Percentiles rank a stretch among this genome's conserved stretches.
These are phyloP conservation scores for Emmonsiellopsis sp. DNA, from an alignment of 2,329 filamentous ascomycete genomes.

Conservation along the genomic window DNA sequence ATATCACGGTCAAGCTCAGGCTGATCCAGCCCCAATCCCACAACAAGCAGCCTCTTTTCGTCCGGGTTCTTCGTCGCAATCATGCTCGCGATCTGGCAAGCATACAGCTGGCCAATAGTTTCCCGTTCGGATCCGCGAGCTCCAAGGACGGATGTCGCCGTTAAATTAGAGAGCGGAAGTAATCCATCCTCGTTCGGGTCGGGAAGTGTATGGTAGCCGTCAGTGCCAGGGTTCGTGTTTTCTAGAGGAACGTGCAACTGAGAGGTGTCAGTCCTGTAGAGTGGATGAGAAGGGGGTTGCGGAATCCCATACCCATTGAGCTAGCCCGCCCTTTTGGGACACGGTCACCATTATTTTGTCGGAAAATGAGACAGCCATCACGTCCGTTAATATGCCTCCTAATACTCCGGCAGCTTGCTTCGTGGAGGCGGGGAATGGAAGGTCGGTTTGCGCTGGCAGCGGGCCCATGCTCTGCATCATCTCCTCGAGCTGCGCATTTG, in stretches of 20 bases:
- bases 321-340: constrained; percentile 72
- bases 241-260: constrained; percentile 25
- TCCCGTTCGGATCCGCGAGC: constrained; percentile 71
- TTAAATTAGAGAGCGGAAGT: constrained; percentile 72
- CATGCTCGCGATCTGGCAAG: constrained; percentile 76
- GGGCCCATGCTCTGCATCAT: neutral
- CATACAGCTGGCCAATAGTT: constrained; percentile 76
- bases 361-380: constrained; percentile 62
- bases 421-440: constrained; percentile 60
- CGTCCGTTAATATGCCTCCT: constrained; percentile 60
- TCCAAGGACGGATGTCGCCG: constrained; percentile 77
- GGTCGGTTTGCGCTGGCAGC: constrained; percentile 15
- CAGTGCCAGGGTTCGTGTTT: constrained; percentile 25
- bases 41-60: constrained; percentile 49
- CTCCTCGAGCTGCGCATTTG: neutral
- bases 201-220: constrained; percentile 29
- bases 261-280: constrained; percentile 6
- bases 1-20: constrained; percentile 30
- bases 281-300: neutral
- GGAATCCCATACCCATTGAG: constrained; percentile 68
- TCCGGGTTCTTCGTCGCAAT: constrained; percentile 61
- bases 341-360: constrained; percentile 90
- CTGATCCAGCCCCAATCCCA: constrained; percentile 48
- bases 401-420: constrained; percentile 53
- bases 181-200: constrained; percentile 42